phyloP scores from a whole-genome alignment of 306 rosid genomes.

The Oemleria cerasiformis region DNA sequence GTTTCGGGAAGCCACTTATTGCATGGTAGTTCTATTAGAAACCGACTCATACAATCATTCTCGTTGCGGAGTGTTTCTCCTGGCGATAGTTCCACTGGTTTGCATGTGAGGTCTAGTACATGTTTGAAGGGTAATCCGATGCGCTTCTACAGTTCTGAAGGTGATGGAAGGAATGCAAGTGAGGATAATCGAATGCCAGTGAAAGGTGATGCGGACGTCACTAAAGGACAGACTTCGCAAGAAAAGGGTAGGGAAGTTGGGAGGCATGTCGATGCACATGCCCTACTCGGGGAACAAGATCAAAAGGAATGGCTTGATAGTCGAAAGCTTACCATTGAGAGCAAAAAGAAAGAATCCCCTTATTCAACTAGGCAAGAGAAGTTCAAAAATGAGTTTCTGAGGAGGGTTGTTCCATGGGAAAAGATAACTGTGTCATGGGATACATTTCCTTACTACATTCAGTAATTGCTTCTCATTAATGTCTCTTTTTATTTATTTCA shows the following conservation, averaged over 20 bases:
- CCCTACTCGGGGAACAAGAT: slow-evolving; percentile 76
- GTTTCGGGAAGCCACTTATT: slow-evolving; percentile 31
- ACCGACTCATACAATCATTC: slow-evolving; percentile 39
- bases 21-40: slow-evolving; percentile 38
- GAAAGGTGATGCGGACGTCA: slow-evolving; percentile 47
- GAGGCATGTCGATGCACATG: slow-evolving; percentile 53
- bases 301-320: slow-evolving; percentile 84
- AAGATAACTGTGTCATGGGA: slow-evolving; percentile 88
- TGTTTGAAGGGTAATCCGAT: slow-evolving; percentile 44
- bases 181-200: slow-evolving; percentile 63
- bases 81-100: slow-evolving; percentile 33
- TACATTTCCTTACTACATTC: slow-evolving; percentile 76
- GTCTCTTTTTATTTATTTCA: slow-evolving; percentile 15
- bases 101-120: slow-evolving; percentile 28
- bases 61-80: slow-evolving; percentile 30
- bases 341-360: slow-evolving; percentile 68
- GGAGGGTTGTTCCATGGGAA: slow-evolving; percentile 95
- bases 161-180: slow-evolving; percentile 85
- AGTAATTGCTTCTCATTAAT: slow-evolving; percentile 46
- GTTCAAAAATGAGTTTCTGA: slow-evolving; percentile 73
- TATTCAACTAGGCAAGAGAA: slow-evolving; percentile 69
- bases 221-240: slow-evolving; percentile 40
- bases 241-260: slow-evolving; percentile 46
- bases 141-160: slow-evolving; percentile 66
- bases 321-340: slow-evolving; percentile 67